A percentile compares a stretch with the other conserved stretches of the same genome.
These are phyloP conservation scores for Phaeoacremonium minimum DNA, from an alignment of 2,329 filamentous ascomycete species.

Conservation along the genomic window DNA sequence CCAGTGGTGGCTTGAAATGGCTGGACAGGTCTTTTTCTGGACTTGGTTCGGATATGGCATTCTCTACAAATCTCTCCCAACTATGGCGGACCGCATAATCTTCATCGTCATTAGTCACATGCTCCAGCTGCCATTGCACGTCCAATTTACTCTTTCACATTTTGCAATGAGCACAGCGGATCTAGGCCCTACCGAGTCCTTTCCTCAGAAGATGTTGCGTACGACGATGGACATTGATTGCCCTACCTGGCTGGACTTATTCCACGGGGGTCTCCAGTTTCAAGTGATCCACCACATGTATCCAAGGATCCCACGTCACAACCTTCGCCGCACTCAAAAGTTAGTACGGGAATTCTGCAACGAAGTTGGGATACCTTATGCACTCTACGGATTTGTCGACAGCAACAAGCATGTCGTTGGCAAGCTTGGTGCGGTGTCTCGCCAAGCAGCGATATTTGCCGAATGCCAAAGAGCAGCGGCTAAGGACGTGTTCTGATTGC, in stretches of 20 bases:
- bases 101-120: slow-evolving; percentile 75
- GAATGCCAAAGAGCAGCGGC: slow-evolving; percentile 58
- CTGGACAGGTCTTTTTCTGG: slow-evolving; percentile 73
- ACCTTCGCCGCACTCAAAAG: slow-evolving; percentile 65
- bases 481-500: neutral
- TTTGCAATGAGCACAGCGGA: slow-evolving; percentile 85
- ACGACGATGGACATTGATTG: slow-evolving; percentile 88
- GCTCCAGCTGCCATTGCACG: slow-evolving; percentile 70
- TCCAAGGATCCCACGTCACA: slow-evolving; percentile 74
- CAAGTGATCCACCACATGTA: slow-evolving; percentile 79
- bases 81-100: slow-evolving; percentile 58
- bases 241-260: slow-evolving; percentile 75
- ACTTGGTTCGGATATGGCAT: slow-evolving; percentile 72
- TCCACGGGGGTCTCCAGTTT: slow-evolving; percentile 79
- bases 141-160: slow-evolving; percentile 81
- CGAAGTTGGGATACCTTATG: slow-evolving; percentile 74
- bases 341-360: slow-evolving; percentile 72
- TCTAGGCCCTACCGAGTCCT: slow-evolving; percentile 74
- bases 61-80: slow-evolving; percentile 64
- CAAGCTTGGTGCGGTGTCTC: slow-evolving; percentile 66
- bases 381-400: slow-evolving; percentile 72
- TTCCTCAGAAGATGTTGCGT: slow-evolving; percentile 77
- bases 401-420: slow-evolving; percentile 73
- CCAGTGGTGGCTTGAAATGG: slow-evolving; percentile 70
- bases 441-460: slow-evolving; percentile 66